phyloP scores from a whole-genome alignment of 2,329 filamentous ascomycete genomes.

The Mycosphaerelloides madeirae region DNA sequence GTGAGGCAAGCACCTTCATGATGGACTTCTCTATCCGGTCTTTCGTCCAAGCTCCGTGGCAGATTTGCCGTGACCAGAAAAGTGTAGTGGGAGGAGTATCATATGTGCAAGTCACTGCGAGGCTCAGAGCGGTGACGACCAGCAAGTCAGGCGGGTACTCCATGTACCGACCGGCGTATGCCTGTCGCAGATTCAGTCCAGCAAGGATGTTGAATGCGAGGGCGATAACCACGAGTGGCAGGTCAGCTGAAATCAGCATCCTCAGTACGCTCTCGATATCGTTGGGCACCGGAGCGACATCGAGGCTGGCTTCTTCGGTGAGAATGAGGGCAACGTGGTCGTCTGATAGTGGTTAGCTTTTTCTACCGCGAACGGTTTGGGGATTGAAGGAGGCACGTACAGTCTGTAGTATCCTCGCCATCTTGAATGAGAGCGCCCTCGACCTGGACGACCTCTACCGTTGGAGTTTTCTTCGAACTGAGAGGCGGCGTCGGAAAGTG shows the following conservation, averaged over 20 bases:
- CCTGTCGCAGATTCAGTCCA: slow-evolving; percentile 7
- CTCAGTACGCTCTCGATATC: slow-evolving; percentile 18
- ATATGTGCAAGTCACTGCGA: slow-evolving; percentile 26
- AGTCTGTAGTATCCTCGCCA: slow-evolving; percentile 1
- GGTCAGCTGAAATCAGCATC: slow-evolving; percentile 23
- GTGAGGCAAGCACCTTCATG: slow-evolving; percentile 16
- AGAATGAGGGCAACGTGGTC: slow-evolving; percentile 19
- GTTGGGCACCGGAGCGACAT: slow-evolving; percentile 5
- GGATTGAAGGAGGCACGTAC: not conserved
- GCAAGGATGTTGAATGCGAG: slow-evolving; percentile 29
- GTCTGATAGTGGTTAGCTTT: slow-evolving; percentile 10
- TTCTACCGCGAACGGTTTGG: not conserved
- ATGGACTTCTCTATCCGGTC: slow-evolving; percentile 19
- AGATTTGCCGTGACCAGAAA: slow-evolving; percentile 24
- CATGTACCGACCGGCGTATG: not conserved
- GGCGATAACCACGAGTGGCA: slow-evolving; percentile 28
- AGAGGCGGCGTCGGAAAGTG: slow-evolving; percentile 30
- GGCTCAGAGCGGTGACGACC: slow-evolving; percentile 23
- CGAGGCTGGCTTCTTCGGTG: slow-evolving; percentile 11
- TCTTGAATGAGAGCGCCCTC: slow-evolving; percentile 8
- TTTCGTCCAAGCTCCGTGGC: slow-evolving; percentile 14
- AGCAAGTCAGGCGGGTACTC: slow-evolving; percentile 20
- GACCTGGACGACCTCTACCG: slow-evolving; percentile 18
- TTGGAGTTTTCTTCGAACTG: slow-evolving; percentile 15
- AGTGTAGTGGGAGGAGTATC: slow-evolving; percentile 21